Base-by-base conservation (phyloP, 495 filamentous ascomycete species). In the Rhypophila decipiens region DNA sequence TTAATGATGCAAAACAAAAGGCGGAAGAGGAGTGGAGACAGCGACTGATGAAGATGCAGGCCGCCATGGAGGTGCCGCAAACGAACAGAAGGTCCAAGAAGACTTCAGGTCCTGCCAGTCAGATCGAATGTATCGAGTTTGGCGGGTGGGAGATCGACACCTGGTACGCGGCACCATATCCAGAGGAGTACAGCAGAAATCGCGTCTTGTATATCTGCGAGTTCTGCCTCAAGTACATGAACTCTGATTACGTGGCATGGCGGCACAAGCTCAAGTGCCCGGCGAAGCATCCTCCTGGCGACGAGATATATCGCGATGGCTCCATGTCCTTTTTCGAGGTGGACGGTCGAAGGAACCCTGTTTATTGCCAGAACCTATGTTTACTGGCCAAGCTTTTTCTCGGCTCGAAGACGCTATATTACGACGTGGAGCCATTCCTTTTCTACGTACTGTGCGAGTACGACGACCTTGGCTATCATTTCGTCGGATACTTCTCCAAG, bases 151-250 rank as follows among this genome's bases (percentile, higher is more conserved):
- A 97, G 60, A 97, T 98, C 56, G 94, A 98, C 65, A 97, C 90
- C 19, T 97, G 93, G 93, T 96, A 98, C 66, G 90, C 94, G n/a
- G 91, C 93, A 21, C 93, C 93, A 17, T 98, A 98, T 59, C 93
- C 93, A 1, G 93, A 96, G 64, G 93, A 98, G 66, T 98, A 97
- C 70, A 96, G 89, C 57, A 83, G 88, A 54, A 96, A 97, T 59
- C 83, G 84, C 27, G 85, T 95, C 17, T 82, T 98, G 13, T 96
- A 95, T 67, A 96, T 98, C 53, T 98, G 93, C 72, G 94, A 98
- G 63, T 98, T 96, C 65, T 98, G 93, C 61, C 73, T 98, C 39
- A 97, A 97, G 64, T 98, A 98, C 70, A 96, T 98, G 90, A 95
- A 90, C 61, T 96, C 91, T 10, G 90, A 96, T 59, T 96, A 91